Evolutionary conservation across 306 rosid genomes (phyloP), one percentile per base, ranked within the genome.

Genomic region (Sicyos edulis): DNA sequence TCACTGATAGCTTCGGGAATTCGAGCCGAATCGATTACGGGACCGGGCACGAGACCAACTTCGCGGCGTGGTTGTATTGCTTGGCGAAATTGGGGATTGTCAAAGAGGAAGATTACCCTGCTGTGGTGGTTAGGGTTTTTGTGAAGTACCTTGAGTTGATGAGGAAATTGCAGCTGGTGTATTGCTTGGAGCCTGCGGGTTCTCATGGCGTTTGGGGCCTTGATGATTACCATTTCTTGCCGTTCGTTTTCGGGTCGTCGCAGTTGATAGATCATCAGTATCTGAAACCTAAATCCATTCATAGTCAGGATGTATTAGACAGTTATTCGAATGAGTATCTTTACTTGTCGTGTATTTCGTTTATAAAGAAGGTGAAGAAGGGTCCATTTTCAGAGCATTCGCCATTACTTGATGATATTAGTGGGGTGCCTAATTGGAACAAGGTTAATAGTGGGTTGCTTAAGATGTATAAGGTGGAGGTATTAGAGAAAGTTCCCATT

Each of bases 151-250:
- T 54, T n/a, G 61, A 71, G 16, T 40, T 55, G 44, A 55, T 57
- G 75, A 72, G 75, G 65, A 55, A 89, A 75, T 77, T 55, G 75
- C 65, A 37, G 10, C 15, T 72, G 75, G 66, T 81, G 74, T 95
- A 95, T 74, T 82, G 79, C 71, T 75, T 95, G 74, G 99, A 95
- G 70, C 99, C 99, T 10, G 99, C 99, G 0, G 99, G 99, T 22
- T 93, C 99, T 0, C 99, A 93, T 63, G 97, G 99, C 4, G 99
- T 93, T 19, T 93, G 99, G 97, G 99, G 99, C 5, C 96, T 91
- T 2, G 99, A 93, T 59, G 99, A 93, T 72, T 91, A 91, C 21
- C 96, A 91, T 73, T 91, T 93, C 76, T 50, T 93, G 55, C 90
- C 97, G 0, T 93, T 86, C 58, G 82, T 93, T 65, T 95, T 95